Conservation (phyloP, 2,329 filamentous ascomycete species). For the Scytalidium lignicola region DNA sequence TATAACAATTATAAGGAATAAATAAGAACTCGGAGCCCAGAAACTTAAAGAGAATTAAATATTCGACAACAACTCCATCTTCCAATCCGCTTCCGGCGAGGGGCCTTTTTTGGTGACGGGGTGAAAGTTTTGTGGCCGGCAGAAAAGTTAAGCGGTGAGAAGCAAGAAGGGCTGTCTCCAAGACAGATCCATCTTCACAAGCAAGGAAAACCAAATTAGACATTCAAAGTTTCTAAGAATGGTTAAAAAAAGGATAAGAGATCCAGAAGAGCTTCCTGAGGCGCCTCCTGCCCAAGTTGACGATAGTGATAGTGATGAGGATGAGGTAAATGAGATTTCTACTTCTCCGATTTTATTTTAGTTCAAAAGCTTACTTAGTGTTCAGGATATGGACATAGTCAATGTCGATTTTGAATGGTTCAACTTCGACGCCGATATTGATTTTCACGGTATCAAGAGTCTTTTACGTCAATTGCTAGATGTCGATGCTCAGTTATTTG, state of each 20-base stretch:
- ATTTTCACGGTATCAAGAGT: constrained; percentile 92
- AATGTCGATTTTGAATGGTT: constrained; percentile 99
- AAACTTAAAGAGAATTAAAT: too few relatives aligned
- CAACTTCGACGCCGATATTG: constrained; percentile 81
- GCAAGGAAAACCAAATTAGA: neutral
- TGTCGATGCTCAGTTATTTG: constrained; percentile 76
- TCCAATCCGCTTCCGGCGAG: too few relatives aligned
- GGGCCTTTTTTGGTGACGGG: neutral
- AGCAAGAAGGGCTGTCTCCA: neutral
- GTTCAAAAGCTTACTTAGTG: constrained; percentile 2
- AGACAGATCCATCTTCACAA: neutral
- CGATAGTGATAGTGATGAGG: constrained; percentile 24
- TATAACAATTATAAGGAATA: too few relatives aligned
- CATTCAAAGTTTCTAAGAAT: constrained; percentile 16
- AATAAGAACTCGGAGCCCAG: too few relatives aligned
- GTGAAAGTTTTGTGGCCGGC: neutral
- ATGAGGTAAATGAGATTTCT: constrained; percentile 18
- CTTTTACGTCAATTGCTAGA: constrained; percentile 90
- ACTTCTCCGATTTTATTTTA: neutral
- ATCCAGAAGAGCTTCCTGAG: constrained; percentile 26
- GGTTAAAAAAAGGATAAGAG: constrained; percentile 30
- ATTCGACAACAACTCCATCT: too few relatives aligned
- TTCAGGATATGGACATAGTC: constrained; percentile 80
- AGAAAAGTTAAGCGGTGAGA: constrained; percentile 2
- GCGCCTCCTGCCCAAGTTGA: constrained; percentile 17